A percentile compares a stretch with the other conserved stretches of the same genome.
Evolutionary conservation across 2,329 filamentous ascomycete genomes (phyloP).

Genomic region (Cladobotryum mycophilum): DNA sequence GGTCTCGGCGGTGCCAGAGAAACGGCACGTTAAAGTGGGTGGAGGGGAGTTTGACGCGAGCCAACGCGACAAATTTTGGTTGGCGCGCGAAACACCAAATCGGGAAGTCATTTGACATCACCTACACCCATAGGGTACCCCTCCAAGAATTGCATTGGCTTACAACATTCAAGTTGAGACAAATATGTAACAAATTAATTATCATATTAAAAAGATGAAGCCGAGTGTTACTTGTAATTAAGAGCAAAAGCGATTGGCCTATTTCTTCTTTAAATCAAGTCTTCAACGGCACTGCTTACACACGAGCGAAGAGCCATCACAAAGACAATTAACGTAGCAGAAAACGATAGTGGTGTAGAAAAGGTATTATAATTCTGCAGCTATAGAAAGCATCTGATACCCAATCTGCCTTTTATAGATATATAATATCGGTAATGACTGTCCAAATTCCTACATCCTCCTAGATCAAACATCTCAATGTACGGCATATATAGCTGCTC

Average conservation of each 20-base stretch:
- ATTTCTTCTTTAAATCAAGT: too few relatives aligned
- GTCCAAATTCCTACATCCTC: conserved; percentile 7
- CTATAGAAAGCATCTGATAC: conserved; percentile 4
- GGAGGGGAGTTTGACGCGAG: conserved; percentile 25
- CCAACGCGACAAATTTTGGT: conserved; percentile 18
- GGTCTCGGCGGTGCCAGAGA: conserved; percentile 1
- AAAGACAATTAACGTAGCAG: too few relatives aligned
- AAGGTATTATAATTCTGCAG: conserved; percentile 2
- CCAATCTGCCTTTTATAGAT: conserved; percentile 15
- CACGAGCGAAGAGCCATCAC: too few relatives aligned
- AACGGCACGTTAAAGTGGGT: conserved; percentile 17
- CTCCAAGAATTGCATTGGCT: too few relatives aligned
- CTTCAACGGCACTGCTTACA: too few relatives aligned
- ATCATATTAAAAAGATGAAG: too few relatives aligned
- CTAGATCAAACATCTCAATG: background rate
- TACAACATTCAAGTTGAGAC: too few relatives aligned
- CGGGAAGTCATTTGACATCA: too few relatives aligned
- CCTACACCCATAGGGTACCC: too few relatives aligned
- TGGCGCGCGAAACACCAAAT: conserved; percentile 15
- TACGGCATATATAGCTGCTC: background rate
- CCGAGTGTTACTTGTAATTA: too few relatives aligned
- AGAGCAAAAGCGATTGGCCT: too few relatives aligned
- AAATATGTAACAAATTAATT: too few relatives aligned
- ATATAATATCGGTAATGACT: conserved; percentile 14
- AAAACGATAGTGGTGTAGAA: background rate